These are phyloP conservation scores for Pythium utonaiense DNA, from an alignment of 352 stramenopile genomes.

Conservation along the genomic window DNA sequence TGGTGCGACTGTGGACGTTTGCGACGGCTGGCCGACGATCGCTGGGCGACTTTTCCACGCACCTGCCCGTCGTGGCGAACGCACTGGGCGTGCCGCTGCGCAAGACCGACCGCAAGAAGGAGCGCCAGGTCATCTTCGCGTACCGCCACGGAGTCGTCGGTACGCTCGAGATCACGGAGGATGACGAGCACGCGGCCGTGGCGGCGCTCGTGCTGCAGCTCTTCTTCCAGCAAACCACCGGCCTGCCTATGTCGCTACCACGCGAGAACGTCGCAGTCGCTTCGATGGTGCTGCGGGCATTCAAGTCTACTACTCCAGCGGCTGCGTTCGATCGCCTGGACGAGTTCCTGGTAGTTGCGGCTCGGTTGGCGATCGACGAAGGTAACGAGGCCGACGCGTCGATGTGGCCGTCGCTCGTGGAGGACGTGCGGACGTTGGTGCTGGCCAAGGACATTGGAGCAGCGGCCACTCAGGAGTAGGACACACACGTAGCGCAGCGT, in stretches of 20 bases:
- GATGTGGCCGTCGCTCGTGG: slow-evolving; percentile 9
- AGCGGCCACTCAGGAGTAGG: slow-evolving; percentile 6
- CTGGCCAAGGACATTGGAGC: slow-evolving; percentile 22
- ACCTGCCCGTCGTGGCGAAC: slow-evolving; percentile 52
- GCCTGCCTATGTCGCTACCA: slow-evolving; percentile 48
- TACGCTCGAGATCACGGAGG: slow-evolving; percentile 32
- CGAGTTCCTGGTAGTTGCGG: slow-evolving; percentile 5
- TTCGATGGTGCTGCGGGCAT: slow-evolving; percentile 39
- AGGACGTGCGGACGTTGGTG: slow-evolving; percentile 17
- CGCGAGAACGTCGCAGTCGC: slow-evolving; percentile 30
- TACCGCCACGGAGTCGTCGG: slow-evolving; percentile 50
- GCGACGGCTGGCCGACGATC: slow-evolving; percentile 53
- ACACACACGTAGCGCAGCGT: not conserved
- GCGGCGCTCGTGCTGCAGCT: slow-evolving; percentile 42
- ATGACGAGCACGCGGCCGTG: slow-evolving; percentile 28
- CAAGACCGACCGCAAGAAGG: slow-evolving; percentile 82
- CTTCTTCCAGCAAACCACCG: slow-evolving; percentile 67
- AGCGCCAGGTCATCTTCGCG: slow-evolving; percentile 64
- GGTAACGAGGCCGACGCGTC: slow-evolving; percentile 4
- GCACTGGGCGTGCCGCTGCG: slow-evolving; percentile 71
- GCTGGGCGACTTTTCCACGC: slow-evolving; percentile 54
- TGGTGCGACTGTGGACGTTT: slow-evolving; percentile 72
- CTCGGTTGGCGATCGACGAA: slow-evolving; percentile 10
- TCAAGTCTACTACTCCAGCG: slow-evolving; percentile 18
- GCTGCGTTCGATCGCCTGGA: not conserved